phyloP scores from a whole-genome alignment of 2,329 filamentous ascomycete species.

The Sphaerulina musiva region DNA sequence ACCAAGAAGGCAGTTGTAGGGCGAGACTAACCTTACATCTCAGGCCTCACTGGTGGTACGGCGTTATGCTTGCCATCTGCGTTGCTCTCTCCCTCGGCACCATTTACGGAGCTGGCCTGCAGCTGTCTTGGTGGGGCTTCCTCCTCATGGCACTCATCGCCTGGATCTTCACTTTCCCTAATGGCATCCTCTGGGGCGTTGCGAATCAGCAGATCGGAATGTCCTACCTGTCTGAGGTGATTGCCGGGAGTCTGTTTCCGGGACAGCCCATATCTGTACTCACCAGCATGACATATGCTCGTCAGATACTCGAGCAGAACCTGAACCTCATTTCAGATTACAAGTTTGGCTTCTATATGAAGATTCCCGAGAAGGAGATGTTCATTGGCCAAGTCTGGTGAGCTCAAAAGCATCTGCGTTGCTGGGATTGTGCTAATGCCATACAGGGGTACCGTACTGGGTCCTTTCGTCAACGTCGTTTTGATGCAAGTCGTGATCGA shows the following conservation, averaged over 20 bases:
- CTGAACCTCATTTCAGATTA: conserved; percentile 34
- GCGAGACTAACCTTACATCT: neutral
- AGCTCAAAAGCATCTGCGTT: neutral
- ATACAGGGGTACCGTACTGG: conserved; percentile 27
- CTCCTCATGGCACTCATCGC: conserved; percentile 27
- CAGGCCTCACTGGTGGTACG: conserved; percentile 32
- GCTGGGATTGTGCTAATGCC: neutral
- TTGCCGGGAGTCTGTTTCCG: conserved; percentile 29
- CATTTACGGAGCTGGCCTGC: conserved; percentile 28
- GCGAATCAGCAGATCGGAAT: conserved; percentile 8
- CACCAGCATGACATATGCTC: conserved; percentile 30
- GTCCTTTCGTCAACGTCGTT: conserved; percentile 15
- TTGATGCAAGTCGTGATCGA: conserved; percentile 36
- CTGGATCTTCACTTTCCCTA: conserved; percentile 29
- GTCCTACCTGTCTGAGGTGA: conserved; percentile 29
- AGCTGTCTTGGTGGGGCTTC: conserved; percentile 33
- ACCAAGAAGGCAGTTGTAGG: neutral
- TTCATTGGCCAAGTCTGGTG: conserved; percentile 31
- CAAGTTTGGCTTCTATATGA: conserved; percentile 39
- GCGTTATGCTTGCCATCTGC: conserved; percentile 25
- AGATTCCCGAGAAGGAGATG: conserved; percentile 36
- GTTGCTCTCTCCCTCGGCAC: conserved; percentile 26
- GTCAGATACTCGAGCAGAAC: conserved; percentile 34
- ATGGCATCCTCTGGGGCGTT: conserved; percentile 18
- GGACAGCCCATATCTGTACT: conserved; percentile 31